Base-by-base conservation (phyloP, 441 rosid species). In the Codiaeum variegatum region DNA sequence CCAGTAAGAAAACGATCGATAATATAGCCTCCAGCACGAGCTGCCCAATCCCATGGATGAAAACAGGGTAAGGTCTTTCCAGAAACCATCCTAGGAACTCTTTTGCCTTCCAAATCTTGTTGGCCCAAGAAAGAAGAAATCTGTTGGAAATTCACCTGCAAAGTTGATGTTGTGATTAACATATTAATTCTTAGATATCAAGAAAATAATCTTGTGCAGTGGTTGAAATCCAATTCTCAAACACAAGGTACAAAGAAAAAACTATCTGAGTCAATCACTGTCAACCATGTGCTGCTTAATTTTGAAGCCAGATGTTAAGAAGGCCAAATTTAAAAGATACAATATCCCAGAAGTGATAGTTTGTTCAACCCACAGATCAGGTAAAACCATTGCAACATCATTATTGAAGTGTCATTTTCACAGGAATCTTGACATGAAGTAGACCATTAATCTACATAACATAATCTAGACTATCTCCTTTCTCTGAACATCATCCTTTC, bases 61-160 rank as follows among this genome's bases (percentile, higher is more conserved):
- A 96, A 96, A 80, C 96, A 85, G 69, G 99, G 97, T 72, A 96
- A 88, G 47, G 99, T 96, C 90, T 96, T 96, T 78, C 99, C 98
- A 70, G 99, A 96, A 69, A 93, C 96, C 99, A 96, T 96, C 79
- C 97, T 86, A 49, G 99, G 99, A 54, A 93, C 98, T 76, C 99
- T 86, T 85, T 92, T 96, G 29, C 99, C 99, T 85, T 96, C 99
- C 75, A 96, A 83, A 75, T 96, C 98, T 88, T 96, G 99, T 85
- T 93, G 97, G 67, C 99, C 99, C 86, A 96, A 80, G 80, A 85
- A 91, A 24, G 99, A 86, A 79, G 99, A 96, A 77, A 96, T 96
- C 84, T 93, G 99, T 82, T 96, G 99, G 83, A 96, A 96, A 78
- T 96, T 96, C 29, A 94, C 99, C 99, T 96, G 90, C 62, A 76